Evolutionary conservation across 208 protist species (phyloP), one percentile per base, ranked within the genome.

Genomic region (Naegleria fowleri): DNA sequence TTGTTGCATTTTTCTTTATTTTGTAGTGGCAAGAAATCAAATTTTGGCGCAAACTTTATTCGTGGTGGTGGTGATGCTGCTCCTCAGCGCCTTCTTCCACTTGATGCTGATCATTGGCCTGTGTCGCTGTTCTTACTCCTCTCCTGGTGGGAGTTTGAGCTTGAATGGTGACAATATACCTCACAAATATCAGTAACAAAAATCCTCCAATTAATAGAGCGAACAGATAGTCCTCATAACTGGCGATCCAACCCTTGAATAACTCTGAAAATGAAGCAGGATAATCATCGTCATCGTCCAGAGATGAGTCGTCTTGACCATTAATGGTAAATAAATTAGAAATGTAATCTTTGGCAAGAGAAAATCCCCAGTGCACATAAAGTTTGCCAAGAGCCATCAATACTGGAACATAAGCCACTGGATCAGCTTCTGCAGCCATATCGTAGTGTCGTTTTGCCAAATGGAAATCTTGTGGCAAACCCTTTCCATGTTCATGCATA

Each of bases 391-490:
- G 43, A 0, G 92, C 92, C 9, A 93, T n/a, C 7, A 84, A 36
- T 4, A 92, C 90, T 11, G 92, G 92, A 29, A 52, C 11, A 91
- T 91, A 91, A 29, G 92, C 92, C 33, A 83, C 9, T 19, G 5
- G 40, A 40, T 76, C 76, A 41, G 90, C 58, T 1, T 85, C 43
- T 29, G 58, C 5, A 5, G 92, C 92, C 59, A 92, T 48, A 29
- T 93, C 92, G 29, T 93, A 93, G 83, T 92, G 92, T 55, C 92
- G 36, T 43, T 93, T 92, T 1, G 92, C 92, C 43, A 93, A 90
- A 89, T 93, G 91, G 41, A 92, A 93, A 86, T 93, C 92, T 83
- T 92, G 83, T 38, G 41, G 15, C 4, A 92, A 29, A 15, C 91
- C 86, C 19, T 85, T 39, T 40, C 91, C 92, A 25, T 88, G 33